phyloP scores from a whole-genome alignment of 108 stramenopile species.

The Fragilaria radians region DNA sequence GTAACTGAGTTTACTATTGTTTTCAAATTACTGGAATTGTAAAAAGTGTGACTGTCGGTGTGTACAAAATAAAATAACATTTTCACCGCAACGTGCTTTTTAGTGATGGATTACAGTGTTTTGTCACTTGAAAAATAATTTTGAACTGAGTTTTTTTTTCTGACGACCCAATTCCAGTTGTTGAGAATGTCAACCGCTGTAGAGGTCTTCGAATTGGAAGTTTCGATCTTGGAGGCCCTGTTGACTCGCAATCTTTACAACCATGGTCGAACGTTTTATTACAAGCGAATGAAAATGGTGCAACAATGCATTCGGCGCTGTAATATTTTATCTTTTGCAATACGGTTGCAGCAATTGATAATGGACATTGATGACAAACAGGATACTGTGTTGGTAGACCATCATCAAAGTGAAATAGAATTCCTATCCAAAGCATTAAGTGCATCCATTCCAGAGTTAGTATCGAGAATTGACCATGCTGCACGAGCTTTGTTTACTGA shows the following conservation, averaged over 20 bases:
- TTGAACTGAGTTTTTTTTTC: too few relatives aligned
- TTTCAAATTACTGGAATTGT: too few relatives aligned
- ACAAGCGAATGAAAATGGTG: slow-evolving; percentile 52
- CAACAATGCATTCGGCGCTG: slow-evolving; percentile 14
- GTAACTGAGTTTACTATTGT: too few relatives aligned
- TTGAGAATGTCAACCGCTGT: not conserved
- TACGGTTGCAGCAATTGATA: not conserved
- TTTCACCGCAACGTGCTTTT: too few relatives aligned
- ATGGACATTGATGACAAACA: not conserved
- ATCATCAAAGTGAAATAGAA: not conserved
- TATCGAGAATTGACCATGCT: slow-evolving; percentile 56
- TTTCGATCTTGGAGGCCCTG: slow-evolving; percentile 43
- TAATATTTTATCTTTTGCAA: not conserved
- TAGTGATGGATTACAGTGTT: too few relatives aligned
- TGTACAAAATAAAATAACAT: too few relatives aligned
- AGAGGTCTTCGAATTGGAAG: slow-evolving; percentile 46
- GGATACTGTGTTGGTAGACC: not conserved
- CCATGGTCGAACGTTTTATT: slow-evolving; percentile 66
- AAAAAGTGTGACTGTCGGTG: too few relatives aligned
- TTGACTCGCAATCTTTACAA: slow-evolving; percentile 48
- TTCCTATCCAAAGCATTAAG: not conserved
- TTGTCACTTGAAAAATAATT: too few relatives aligned
- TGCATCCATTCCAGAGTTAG: slow-evolving; percentile 29
- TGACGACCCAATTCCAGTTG: too few relatives aligned
- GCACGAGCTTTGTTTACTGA: slow-evolving; percentile 42